Percentiles rank a stretch among this genome's conserved stretches.
These are phyloP conservation scores for Madurella mycetomatis DNA, from an alignment of 2,329 filamentous ascomycete genomes.

Conservation along the genomic window DNA sequence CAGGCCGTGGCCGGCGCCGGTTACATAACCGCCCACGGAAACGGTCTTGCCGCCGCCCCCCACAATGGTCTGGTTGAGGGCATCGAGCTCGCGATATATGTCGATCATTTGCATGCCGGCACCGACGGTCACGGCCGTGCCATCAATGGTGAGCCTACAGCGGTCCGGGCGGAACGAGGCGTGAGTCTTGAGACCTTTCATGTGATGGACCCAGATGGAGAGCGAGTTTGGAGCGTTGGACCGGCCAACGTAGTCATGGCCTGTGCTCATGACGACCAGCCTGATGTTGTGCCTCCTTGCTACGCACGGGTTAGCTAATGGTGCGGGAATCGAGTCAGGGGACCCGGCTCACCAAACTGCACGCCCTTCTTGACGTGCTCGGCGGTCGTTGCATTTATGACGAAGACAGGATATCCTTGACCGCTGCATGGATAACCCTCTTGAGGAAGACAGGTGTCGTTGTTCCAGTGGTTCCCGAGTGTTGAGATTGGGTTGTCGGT, in stretches of 20 bases:
- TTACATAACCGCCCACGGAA: slow-evolving; percentile 56
- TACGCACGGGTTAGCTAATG: slow-evolving; percentile 18
- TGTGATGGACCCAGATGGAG: slow-evolving; percentile 51
- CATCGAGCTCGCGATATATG: slow-evolving; percentile 38
- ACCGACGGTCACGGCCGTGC: slow-evolving; percentile 45
- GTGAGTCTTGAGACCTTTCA: slow-evolving; percentile 41
- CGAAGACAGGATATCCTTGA: slow-evolving; percentile 37
- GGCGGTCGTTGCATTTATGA: slow-evolving; percentile 28
- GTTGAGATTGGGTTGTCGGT: slow-evolving; percentile 35
- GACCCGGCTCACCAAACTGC: slow-evolving; percentile 35
- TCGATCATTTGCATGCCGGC: slow-evolving; percentile 48
- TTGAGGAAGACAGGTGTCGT: slow-evolving; percentile 37
- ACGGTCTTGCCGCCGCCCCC: slow-evolving; percentile 51
- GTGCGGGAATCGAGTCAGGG: background rate
- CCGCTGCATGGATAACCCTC: slow-evolving; percentile 32
- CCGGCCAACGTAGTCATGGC: slow-evolving; percentile 54
- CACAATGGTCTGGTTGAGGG: slow-evolving; percentile 34
- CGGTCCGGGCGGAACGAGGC: slow-evolving; percentile 33
- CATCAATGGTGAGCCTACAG: slow-evolving; percentile 37
- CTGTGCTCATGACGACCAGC: slow-evolving; percentile 51
- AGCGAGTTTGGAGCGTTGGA: slow-evolving; percentile 56
- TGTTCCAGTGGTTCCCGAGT: slow-evolving; percentile 39
- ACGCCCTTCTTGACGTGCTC: slow-evolving; percentile 32
- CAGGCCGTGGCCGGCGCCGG: slow-evolving; percentile 53
- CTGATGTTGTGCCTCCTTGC: slow-evolving; percentile 44